These are phyloP conservation scores for Anthracocystis panici-leucophaei DNA, from an alignment of 1,284 basidiomycete species.

Conservation along the genomic window DNA sequence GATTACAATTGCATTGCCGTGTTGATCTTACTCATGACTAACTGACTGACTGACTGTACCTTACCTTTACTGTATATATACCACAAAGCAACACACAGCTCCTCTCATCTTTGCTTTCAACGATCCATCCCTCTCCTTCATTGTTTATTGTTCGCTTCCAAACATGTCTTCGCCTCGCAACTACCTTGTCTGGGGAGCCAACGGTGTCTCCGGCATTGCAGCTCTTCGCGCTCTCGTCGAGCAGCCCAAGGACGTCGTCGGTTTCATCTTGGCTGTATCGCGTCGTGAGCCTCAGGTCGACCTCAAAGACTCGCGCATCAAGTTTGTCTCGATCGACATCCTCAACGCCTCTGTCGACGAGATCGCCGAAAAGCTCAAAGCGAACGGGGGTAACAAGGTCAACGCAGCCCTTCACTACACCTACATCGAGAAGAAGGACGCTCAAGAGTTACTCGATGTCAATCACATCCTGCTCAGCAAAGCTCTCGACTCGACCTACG, in stretches of 20 bases:
- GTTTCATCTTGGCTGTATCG: constrained; percentile 36
- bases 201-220: constrained; percentile 43
- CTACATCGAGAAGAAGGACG: constrained; percentile 50
- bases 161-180: constrained; percentile 22
- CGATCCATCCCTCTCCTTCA: neutral
- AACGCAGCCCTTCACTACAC: constrained; percentile 47
- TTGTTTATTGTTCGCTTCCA: neutral
- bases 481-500: constrained; percentile 39
- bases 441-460: constrained; percentile 39
- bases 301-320: constrained; percentile 42
- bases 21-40: neutral
- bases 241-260: constrained; percentile 20
- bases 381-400: constrained; percentile 33
- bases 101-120: no score
- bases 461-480: constrained; percentile 43
- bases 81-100: neutral
- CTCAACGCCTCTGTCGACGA: constrained; percentile 34
- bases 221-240: constrained; percentile 45
- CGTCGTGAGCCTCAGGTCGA: constrained; percentile 39
- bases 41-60: no score
- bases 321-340: constrained; percentile 49
- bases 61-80: no score
- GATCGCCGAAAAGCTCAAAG: constrained; percentile 32
- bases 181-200: constrained; percentile 48
- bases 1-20: constrained; percentile 3